phyloP scores from a whole-genome alignment of 2,329 filamentous ascomycete genomes.

The Cercospora sojina region DNA sequence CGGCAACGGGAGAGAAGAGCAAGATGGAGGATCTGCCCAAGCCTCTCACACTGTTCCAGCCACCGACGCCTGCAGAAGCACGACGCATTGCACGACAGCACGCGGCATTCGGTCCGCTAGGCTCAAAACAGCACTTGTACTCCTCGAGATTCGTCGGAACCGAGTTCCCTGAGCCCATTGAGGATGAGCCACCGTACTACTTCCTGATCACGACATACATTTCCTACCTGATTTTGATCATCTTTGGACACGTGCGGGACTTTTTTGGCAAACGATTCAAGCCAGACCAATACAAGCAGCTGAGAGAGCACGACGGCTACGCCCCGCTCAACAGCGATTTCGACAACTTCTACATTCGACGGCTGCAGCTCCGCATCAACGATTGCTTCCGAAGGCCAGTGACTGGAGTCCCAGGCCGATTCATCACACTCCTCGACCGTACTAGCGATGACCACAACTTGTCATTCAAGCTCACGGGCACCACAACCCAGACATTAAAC shows the following conservation, averaged over 20 bases:
- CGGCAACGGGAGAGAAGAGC: constrained; percentile 73
- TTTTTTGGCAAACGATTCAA: constrained; percentile 97
- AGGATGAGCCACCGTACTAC: constrained; percentile 96
- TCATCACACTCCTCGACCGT: constrained; percentile 88
- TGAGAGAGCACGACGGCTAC: constrained; percentile 83
- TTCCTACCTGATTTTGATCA: constrained; percentile 93
- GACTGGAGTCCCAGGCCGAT: constrained; percentile 90
- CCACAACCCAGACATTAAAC: constrained; percentile 90
- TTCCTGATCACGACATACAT: constrained; percentile 97
- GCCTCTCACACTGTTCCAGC: constrained; percentile 80
- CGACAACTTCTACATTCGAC: constrained; percentile 94
- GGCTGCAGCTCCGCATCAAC: constrained; percentile 90
- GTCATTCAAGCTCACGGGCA: constrained; percentile 84
- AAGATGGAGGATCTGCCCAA: constrained; percentile 70
- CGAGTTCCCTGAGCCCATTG: constrained; percentile 76
- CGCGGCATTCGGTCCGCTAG: constrained; percentile 86
- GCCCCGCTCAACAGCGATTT: constrained; percentile 97
- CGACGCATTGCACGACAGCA: constrained; percentile 73
- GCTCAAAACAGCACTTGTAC: constrained; percentile 79
- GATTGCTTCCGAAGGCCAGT: constrained; percentile 94
- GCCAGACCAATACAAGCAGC: constrained; percentile 78
- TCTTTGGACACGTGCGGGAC: constrained; percentile 91
- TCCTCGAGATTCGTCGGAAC: constrained; percentile 82
- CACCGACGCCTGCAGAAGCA: constrained; percentile 79
- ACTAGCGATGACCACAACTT: constrained; percentile 88